These are phyloP conservation scores for Daldinia decipiens DNA, from an alignment of 495 filamentous ascomycete species.

Conservation along the genomic window DNA sequence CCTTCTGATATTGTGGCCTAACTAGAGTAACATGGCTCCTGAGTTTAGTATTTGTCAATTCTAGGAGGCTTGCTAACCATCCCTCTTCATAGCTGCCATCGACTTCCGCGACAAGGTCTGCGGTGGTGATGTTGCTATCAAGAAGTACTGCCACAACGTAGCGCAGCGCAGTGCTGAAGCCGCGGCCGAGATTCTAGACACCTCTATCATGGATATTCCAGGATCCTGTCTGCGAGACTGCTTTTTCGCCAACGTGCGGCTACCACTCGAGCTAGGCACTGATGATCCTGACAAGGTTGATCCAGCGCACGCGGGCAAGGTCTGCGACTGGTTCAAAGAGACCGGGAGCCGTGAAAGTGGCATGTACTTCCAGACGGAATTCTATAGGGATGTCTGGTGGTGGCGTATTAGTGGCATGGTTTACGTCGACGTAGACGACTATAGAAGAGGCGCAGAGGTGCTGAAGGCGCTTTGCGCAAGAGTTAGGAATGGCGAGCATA, in stretches of 20 bases:
- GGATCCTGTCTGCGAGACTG: slow-evolving; percentile 50
- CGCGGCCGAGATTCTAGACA: slow-evolving; percentile 68
- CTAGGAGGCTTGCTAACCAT: background rate
- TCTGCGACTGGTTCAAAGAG: slow-evolving; percentile 36
- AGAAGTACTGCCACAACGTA: slow-evolving; percentile 64
- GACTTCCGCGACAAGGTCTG: slow-evolving; percentile 70
- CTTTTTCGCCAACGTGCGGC: slow-evolving; percentile 70
- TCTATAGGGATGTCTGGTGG: slow-evolving; percentile 70
- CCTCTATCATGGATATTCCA: slow-evolving; percentile 70
- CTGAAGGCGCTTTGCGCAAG: slow-evolving; percentile 67
- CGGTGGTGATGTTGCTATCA: slow-evolving; percentile 76
- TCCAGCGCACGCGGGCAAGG: slow-evolving; percentile 16
- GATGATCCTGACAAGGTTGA: slow-evolving; percentile 39
- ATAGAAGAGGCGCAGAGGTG: slow-evolving; percentile 66
- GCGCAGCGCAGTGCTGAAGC: slow-evolving; percentile 65
- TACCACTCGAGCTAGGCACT: slow-evolving; percentile 64
- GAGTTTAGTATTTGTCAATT: background rate
- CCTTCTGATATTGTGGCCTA: background rate
- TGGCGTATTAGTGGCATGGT: slow-evolving; percentile 73
- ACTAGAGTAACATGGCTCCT: background rate
- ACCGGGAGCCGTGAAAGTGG: slow-evolving; percentile 35
- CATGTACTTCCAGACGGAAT: slow-evolving; percentile 54
- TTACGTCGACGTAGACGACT: slow-evolving; percentile 76
- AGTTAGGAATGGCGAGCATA: slow-evolving; percentile 60
- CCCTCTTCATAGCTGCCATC: slow-evolving; percentile 68